Percentiles rank a stretch among this genome's conserved stretches.
phyloP scores from a whole-genome alignment of 2,329 filamentous ascomycete genomes.

The Penicillium brasilianum region DNA sequence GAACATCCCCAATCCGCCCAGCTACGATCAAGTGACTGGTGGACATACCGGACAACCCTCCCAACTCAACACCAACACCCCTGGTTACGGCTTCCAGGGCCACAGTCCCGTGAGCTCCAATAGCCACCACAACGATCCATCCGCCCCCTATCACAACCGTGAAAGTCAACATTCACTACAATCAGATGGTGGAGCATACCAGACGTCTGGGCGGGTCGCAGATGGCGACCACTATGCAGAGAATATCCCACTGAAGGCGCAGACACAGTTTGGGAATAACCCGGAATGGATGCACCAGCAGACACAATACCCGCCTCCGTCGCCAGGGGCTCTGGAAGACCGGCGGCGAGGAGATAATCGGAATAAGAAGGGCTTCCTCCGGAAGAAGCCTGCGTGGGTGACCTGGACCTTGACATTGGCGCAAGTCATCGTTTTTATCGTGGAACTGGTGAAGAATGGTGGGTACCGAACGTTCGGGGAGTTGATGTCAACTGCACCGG shows the following conservation, averaged over 20 bases:
- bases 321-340: slow-evolving; percentile 53
- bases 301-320: slow-evolving; percentile 52
- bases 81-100: slow-evolving; percentile 28
- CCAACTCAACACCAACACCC: slow-evolving; percentile 34
- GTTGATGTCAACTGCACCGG: background rate
- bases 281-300: slow-evolving; percentile 51
- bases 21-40: slow-evolving; percentile 42
- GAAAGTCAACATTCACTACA: slow-evolving; percentile 45
- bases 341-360: slow-evolving; percentile 16
- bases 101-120: slow-evolving; percentile 19
- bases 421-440: slow-evolving; percentile 86
- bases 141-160: slow-evolving; percentile 45
- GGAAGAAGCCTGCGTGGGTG: slow-evolving; percentile 72
- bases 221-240: slow-evolving; percentile 47
- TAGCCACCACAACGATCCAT: slow-evolving; percentile 49
- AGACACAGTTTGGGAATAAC: slow-evolving; percentile 42
- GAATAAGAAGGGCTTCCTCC: slow-evolving; percentile 59
- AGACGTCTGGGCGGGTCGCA: slow-evolving; percentile 38
- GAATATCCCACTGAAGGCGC: slow-evolving; percentile 48
- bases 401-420: slow-evolving; percentile 78
- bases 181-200: slow-evolving; percentile 41
- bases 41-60: slow-evolving; percentile 41
- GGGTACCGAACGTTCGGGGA: slow-evolving; percentile 40
- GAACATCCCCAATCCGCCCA: slow-evolving; percentile 41
- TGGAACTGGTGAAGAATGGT: slow-evolving; percentile 84